These are phyloP conservation scores for Cudoniella acicularis DNA, from an alignment of 495 filamentous ascomycete species.

Conservation along the genomic window DNA sequence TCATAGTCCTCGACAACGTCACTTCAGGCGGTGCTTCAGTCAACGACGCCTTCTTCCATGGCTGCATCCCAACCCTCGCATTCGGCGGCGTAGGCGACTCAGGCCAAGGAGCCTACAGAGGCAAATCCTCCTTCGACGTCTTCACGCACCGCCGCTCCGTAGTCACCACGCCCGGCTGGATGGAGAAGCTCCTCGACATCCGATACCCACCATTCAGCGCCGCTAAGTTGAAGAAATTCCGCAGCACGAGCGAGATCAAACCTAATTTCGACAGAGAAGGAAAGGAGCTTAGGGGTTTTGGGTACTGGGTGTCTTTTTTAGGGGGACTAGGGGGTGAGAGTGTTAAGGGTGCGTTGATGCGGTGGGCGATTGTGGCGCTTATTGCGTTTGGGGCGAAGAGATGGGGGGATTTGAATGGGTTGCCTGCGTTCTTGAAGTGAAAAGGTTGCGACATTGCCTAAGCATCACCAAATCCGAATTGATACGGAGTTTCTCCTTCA, in stretches of 20 bases:
- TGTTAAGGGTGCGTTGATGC: constrained; percentile 43
- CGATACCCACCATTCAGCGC: constrained; percentile 77
- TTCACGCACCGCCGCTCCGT: constrained; percentile 80
- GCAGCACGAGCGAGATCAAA: constrained; percentile 50
- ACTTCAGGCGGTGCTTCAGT: constrained; percentile 75
- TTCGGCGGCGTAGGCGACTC: constrained; percentile 92
- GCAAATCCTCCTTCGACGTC: constrained; percentile 75
- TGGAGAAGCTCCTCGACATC: constrained; percentile 68
- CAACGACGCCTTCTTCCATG: constrained; percentile 84
- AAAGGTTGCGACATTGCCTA: too few relatives aligned
- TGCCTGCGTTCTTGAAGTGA: constrained; percentile 3
- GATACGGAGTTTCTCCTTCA: too few relatives aligned
- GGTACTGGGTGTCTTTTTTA: constrained; percentile 44
- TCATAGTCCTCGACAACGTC: constrained; percentile 52
- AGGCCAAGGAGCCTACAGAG: constrained; percentile 80
- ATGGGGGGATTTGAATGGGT: not conserved
- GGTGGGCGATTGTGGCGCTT: constrained; percentile 41
- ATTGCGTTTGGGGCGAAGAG: constrained; percentile 19
- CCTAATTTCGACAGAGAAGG: constrained; percentile 87
- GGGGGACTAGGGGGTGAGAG: constrained; percentile 41
- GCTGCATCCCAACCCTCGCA: constrained; percentile 65
- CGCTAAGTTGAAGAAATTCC: constrained; percentile 50
- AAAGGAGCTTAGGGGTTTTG: constrained; percentile 43
- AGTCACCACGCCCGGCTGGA: constrained; percentile 74
- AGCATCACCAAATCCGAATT: too few relatives aligned